phyloP scores from a whole-genome alignment of 169 alveolate species.

The Cryptosporidium ubiquitum region DNA sequence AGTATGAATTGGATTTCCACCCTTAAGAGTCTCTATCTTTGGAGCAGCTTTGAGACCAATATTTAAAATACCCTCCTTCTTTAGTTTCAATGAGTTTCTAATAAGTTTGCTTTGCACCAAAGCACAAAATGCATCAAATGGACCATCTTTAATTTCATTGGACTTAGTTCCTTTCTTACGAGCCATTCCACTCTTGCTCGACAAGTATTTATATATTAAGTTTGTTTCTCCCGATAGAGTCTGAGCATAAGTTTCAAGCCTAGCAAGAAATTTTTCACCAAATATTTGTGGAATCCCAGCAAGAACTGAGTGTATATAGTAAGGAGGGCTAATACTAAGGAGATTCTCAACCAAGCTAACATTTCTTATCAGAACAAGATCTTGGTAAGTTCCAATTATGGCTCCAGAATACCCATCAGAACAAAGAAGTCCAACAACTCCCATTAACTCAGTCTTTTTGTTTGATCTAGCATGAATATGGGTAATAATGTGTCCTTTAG shows the following conservation, averaged over 20 bases:
- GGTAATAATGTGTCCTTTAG: constrained; percentile 49
- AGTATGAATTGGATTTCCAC: constrained; percentile 40
- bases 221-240: neutral
- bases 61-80: constrained; percentile 49
- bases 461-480: constrained; percentile 27
- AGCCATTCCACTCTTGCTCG: neutral
- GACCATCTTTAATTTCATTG: constrained; percentile 28
- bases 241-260: constrained; percentile 25
- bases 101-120: constrained; percentile 24
- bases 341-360: constrained; percentile 29
- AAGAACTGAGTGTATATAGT: constrained; percentile 16
- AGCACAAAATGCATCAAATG: constrained; percentile 54
- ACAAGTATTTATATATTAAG: constrained; percentile 22
- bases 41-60: constrained; percentile 41
- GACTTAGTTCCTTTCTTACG: neutral
- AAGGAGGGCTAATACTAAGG: constrained; percentile 44
- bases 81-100: neutral
- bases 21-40: constrained; percentile 1
- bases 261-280: constrained; percentile 36
- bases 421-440: constrained; percentile 43
- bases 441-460: constrained; percentile 19
- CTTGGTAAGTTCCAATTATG: constrained; percentile 25
- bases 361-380: neutral
- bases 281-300: constrained; percentile 10
- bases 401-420: constrained; percentile 75